Conservation (phyloP, 768 basidiomycete genomes). For the Boletales sp. region DNA sequence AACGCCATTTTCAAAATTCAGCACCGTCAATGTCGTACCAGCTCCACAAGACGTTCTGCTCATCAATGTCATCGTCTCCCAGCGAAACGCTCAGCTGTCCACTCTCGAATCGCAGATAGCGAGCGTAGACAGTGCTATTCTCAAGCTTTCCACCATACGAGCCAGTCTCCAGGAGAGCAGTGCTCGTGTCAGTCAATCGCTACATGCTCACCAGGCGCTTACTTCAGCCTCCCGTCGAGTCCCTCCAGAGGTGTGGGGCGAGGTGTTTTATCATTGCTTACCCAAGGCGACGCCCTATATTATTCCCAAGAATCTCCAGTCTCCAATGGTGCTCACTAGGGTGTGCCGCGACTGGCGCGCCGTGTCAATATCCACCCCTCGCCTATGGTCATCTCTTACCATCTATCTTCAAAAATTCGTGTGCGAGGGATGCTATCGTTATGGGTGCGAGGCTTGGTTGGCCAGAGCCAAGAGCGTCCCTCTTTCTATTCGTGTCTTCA, state of each 20-base stretch:
- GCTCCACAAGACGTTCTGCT: slow-evolving; percentile 8
- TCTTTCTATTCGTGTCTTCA: slow-evolving; percentile 23
- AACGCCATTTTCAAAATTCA: slow-evolving; percentile 14
- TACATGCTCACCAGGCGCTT: slow-evolving; percentile 23
- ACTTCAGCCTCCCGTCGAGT: slow-evolving; percentile 14
- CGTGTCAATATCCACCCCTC: slow-evolving; percentile 29
- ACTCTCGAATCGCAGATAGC: slow-evolving; percentile 17
- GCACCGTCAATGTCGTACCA: slow-evolving; percentile 9
- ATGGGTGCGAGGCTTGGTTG: slow-evolving; percentile 24
- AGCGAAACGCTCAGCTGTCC: slow-evolving; percentile 20
- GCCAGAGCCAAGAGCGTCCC: slow-evolving; percentile 27
- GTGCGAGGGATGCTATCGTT: slow-evolving; percentile 8
- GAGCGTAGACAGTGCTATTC: slow-evolving; percentile 13
- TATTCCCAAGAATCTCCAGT: slow-evolving; percentile 15
- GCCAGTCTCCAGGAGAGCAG: slow-evolving; percentile 17
- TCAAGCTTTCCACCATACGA: slow-evolving; percentile 16
- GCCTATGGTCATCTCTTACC: slow-evolving; percentile 30
- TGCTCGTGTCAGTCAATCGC: slow-evolving; percentile 15
- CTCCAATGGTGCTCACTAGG: slow-evolving; percentile 25
- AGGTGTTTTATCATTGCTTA: slow-evolving; percentile 29
- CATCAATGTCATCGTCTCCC: slow-evolving; percentile 18
- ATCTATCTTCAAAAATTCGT: slow-evolving; percentile 14
- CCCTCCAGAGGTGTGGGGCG: slow-evolving; percentile 30
- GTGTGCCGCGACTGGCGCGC: slow-evolving; percentile 31
- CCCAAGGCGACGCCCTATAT: slow-evolving; percentile 19